Conservation (phyloP, 106 monocot species). For the Cymbidium sinense region DNA sequence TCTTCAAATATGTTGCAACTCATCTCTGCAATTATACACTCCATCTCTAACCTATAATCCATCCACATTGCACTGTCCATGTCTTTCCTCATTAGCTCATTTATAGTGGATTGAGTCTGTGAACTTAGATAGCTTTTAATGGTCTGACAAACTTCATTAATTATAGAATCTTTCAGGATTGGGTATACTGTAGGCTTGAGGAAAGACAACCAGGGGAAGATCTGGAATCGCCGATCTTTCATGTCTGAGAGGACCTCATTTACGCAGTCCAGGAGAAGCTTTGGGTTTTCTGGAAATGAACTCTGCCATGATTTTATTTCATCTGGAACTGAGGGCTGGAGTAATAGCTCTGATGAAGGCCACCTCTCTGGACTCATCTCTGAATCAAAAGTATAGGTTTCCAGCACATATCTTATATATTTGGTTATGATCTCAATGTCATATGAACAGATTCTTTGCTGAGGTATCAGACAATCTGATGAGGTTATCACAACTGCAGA, state of each 20-base stretch:
- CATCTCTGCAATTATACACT: slow-evolving; percentile 27
- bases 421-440: slow-evolving; percentile 17
- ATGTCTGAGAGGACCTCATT: slow-evolving; percentile 35
- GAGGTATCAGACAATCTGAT: slow-evolving; percentile 6
- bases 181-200: slow-evolving; percentile 7
- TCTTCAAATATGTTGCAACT: slow-evolving; percentile 34
- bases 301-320: slow-evolving; percentile 13
- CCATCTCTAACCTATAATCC: slow-evolving; percentile 21
- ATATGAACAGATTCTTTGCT: slow-evolving; percentile 8
- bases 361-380: slow-evolving; percentile 15
- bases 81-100: slow-evolving; percentile 31
- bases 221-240: slow-evolving; percentile 16
- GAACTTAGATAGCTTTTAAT: slow-evolving; percentile 17
- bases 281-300: slow-evolving; percentile 13
- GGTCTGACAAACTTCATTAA: slow-evolving; percentile 33
- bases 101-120: slow-evolving; percentile 18
- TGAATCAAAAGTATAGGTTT: neutral
- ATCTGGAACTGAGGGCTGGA: slow-evolving; percentile 21
- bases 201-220: slow-evolving; percentile 15
- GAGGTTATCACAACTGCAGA: neutral
- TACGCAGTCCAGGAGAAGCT: slow-evolving; percentile 40
- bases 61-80: slow-evolving; percentile 29
- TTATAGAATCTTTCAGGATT: slow-evolving; percentile 17
- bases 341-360: slow-evolving; percentile 22
- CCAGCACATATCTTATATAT: slow-evolving; percentile 18